Evolutionary conservation across 2,329 filamentous ascomycete genomes (phyloP), one percentile per base, ranked within the genome.

Genomic region (Tolypocladium ophioglossoides): DNA sequence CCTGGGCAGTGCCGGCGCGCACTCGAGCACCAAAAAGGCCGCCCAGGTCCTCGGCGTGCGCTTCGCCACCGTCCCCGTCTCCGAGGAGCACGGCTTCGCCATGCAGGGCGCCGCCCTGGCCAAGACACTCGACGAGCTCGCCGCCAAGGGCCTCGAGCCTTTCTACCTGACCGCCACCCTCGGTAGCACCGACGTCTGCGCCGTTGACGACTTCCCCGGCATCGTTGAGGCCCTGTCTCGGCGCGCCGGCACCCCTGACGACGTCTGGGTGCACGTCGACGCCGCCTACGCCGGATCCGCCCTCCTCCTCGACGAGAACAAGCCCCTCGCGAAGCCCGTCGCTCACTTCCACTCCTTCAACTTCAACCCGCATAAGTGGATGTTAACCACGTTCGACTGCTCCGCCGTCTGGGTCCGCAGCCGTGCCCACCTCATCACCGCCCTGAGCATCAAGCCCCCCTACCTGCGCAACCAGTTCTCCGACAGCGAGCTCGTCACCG

Each of bases 331-430:
- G 1, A 65, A 74, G 24, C 72, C 82, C 10, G 78, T 92, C 51
- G 72, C 76, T 1, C 72, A 76, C 24, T 91, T 95, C 66, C 88
- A 96, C 74, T 91, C 86, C 59, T 96, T 95, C 78, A 86, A 96
- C 71, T 83, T 92, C 75, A 97, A 96, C 75, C 87, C 96, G 81
- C 91, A 96, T 78, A 97, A 97, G 75, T 96, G 92, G 92, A 78
- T 96, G 50, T 83, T 96, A 20, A 91, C 90, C 55, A 96, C 95
- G 71, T 96, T 96, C 64, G 92, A 97, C 68, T 80, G 77, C 63
- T 90, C 87, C 53, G 87, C 87, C 60, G 78, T 96, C 48, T 97
- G 83, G 72, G 84, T 96, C 50, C 84, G 85, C 58, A 79, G 85
- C 63, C 82, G 91, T 18, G 74, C 76, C 53, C 84, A 91, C 71